Percentiles rank a stretch among this genome's conserved stretches.
phyloP scores from a whole-genome alignment of 2,329 filamentous ascomycete genomes.

The Microdochium trichocladiopsis region DNA sequence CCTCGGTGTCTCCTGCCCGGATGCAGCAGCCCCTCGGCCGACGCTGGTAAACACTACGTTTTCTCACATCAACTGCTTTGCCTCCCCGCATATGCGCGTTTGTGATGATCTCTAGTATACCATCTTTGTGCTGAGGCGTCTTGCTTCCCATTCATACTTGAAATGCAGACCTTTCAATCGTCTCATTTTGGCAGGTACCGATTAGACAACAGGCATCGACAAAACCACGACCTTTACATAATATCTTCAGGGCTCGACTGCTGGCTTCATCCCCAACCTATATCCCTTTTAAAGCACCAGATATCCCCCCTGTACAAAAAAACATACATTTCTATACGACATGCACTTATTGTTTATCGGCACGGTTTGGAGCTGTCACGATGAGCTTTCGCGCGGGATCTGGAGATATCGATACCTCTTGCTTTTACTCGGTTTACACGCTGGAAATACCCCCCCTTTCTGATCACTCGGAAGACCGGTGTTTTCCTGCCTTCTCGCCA shows the following conservation, averaged over 20 bases:
- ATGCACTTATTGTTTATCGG: conserved; percentile 28
- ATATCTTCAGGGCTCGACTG: conserved; percentile 18
- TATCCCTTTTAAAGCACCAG: conserved; percentile 10
- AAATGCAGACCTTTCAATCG: conserved; percentile 20
- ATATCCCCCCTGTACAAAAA: conserved; percentile 35
- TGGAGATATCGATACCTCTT: conserved; percentile 39
- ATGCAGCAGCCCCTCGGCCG: conserved; percentile 48
- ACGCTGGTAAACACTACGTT: conserved; percentile 41
- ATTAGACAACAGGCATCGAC: conserved; percentile 37
- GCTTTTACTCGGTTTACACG: conserved; percentile 24
- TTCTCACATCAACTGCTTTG: conserved; percentile 21
- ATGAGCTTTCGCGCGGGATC: conserved; percentile 31
- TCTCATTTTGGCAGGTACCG: conserved; percentile 44
- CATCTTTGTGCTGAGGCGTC: conserved; percentile 12
- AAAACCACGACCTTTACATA: conserved; percentile 25
- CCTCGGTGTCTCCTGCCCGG: conserved; percentile 56
- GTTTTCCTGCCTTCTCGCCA: not conserved
- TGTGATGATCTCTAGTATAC: not conserved
- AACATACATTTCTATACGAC: conserved; percentile 35
- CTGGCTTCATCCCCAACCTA: conserved; percentile 18
- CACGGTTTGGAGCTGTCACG: conserved; percentile 16
- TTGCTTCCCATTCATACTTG: conserved; percentile 4
- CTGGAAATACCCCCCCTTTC: conserved; percentile 7
- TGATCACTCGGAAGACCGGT: not conserved
- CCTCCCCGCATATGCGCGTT: not conserved